phyloP scores from a whole-genome alignment of 768 basidiomycete species.

The Cubamyces sp. region DNA sequence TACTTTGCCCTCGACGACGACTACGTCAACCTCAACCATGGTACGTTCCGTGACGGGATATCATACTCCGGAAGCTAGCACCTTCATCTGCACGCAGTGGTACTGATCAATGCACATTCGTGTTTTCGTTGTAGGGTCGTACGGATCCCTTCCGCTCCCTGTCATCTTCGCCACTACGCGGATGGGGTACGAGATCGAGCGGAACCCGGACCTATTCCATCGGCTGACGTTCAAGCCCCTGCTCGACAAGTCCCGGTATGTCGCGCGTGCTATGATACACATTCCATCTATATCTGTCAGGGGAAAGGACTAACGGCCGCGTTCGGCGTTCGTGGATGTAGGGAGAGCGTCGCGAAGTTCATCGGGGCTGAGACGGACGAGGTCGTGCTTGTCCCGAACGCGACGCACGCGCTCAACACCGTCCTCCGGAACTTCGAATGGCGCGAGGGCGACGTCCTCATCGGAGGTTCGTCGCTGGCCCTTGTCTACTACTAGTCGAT shows the following conservation, averaged over 20 bases:
- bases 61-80: too few relatives aligned
- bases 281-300: fast-evolving
- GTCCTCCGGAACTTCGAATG: slow-evolving; percentile 70
- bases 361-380: slow-evolving; percentile 61
- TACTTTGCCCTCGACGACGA: slow-evolving; percentile 60
- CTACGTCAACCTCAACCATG: slow-evolving; percentile 70
- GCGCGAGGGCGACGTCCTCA: slow-evolving; percentile 67
- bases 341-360: slow-evolving; percentile 50
- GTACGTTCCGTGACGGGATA: slow-evolving; percentile 35
- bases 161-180: slow-evolving; percentile 18
- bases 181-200: slow-evolving; percentile 21
- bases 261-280: neutral
- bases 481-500: neutral
- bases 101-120: neutral
- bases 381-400: slow-evolving; percentile 62
- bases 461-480: slow-evolving; percentile 35
- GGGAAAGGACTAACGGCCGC: neutral
- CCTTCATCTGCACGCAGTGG: neutral
- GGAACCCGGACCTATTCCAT: slow-evolving; percentile 29
- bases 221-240: slow-evolving; percentile 18
- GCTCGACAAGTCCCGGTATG: slow-evolving; percentile 19
- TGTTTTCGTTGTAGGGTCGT: slow-evolving; percentile 20
- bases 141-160: slow-evolving; percentile 28
- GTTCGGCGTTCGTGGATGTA: slow-evolving; percentile 37
- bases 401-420: slow-evolving; percentile 68